A percentile compares a stretch with the other conserved stretches of the same genome.
phyloP scores from a whole-genome alignment of 257 asterid species.

The Scutellaria barbata region DNA sequence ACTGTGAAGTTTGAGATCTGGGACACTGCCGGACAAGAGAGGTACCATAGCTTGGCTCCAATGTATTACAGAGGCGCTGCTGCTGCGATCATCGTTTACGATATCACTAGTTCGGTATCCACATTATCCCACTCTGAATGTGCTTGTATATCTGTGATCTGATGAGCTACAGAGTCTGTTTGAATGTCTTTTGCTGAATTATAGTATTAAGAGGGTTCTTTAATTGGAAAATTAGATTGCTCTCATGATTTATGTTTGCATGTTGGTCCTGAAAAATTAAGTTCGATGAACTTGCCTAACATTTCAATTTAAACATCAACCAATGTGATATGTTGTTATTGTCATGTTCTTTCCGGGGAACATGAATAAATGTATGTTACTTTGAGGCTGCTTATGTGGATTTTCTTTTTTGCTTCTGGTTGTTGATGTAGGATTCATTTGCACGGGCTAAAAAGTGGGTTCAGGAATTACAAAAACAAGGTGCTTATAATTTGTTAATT shows the following conservation, averaged over 20 bases:
- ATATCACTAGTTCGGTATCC: slow-evolving; percentile 80
- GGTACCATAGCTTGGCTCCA: slow-evolving; percentile 98
- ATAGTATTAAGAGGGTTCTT: not conserved
- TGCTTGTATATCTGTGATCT: slow-evolving; percentile 21
- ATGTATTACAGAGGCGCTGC: slow-evolving; percentile 99
- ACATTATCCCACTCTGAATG: slow-evolving; percentile 26
- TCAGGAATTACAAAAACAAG: slow-evolving; percentile 96
- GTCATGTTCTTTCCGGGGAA: not conserved
- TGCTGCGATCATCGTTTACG: slow-evolving; percentile 93
- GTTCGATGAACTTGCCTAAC: slow-evolving; percentile 2
- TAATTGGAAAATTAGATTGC: slow-evolving; percentile 1
- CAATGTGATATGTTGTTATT: not conserved
- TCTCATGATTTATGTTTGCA: slow-evolving; percentile 15
- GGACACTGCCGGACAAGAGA: slow-evolving; percentile 99
- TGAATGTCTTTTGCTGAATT: not conserved
- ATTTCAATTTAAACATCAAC: slow-evolving; percentile 1
- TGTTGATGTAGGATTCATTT: slow-evolving; percentile 71
- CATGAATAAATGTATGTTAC: not conserved
- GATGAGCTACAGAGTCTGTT: slow-evolving; percentile 9
- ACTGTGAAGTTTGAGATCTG: slow-evolving; percentile 97
- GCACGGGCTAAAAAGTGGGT: slow-evolving; percentile 96
- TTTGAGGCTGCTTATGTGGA: slow-evolving; percentile 15
- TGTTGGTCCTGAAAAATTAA: slow-evolving; percentile 9
- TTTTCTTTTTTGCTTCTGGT: slow-evolving; percentile 29
- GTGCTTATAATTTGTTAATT: slow-evolving; percentile 42